Evolutionary conservation across 2,329 filamentous ascomycete genomes (phyloP).

Genomic region (Talaromyces albobiverticillius): DNA sequence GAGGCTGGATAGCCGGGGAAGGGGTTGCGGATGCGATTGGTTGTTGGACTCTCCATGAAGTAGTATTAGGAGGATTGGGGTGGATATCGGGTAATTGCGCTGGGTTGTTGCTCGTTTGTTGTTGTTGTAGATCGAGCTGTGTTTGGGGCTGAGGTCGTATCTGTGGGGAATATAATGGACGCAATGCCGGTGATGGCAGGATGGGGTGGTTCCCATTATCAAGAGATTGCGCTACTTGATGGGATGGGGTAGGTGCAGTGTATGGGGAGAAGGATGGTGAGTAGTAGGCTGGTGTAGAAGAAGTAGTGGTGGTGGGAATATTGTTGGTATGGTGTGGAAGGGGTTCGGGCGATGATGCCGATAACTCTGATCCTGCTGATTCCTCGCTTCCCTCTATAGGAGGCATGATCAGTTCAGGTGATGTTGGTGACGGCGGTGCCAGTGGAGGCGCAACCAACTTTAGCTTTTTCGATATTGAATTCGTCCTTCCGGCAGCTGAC

Average conservation of each 20-base stretch:
- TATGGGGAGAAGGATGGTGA: conserved; percentile 33
- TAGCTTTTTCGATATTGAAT: conserved; percentile 18
- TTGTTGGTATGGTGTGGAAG: conserved; percentile 16
- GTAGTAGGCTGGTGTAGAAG: conserved; percentile 19
- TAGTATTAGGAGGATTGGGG: conserved; percentile 20
- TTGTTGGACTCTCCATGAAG: conserved; percentile 22
- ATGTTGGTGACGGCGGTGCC: conserved; percentile 34
- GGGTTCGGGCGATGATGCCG: conserved; percentile 36
- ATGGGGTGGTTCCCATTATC: conserved; percentile 24
- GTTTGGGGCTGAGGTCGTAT: conserved; percentile 1
- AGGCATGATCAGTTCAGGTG: conserved; percentile 28
- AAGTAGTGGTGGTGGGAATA: conserved; percentile 1
- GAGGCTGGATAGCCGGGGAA: conserved; percentile 25
- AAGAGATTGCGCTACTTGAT: conserved; percentile 1
- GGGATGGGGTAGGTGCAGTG: conserved; percentile 15
- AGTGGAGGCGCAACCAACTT: neutral
- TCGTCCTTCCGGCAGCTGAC: conserved; percentile 14
- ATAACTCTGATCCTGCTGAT: conserved; percentile 26
- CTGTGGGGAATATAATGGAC: conserved; percentile 23
- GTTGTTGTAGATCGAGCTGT: neutral
- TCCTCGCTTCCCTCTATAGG: conserved; percentile 20
- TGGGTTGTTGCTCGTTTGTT: conserved; percentile 1
- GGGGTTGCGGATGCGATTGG: conserved; percentile 16
- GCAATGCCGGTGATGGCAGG: conserved; percentile 36
- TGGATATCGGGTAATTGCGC: neutral